Conservation (phyloP, 306 rosid species). For the Castanopsis chinensis region DNA sequence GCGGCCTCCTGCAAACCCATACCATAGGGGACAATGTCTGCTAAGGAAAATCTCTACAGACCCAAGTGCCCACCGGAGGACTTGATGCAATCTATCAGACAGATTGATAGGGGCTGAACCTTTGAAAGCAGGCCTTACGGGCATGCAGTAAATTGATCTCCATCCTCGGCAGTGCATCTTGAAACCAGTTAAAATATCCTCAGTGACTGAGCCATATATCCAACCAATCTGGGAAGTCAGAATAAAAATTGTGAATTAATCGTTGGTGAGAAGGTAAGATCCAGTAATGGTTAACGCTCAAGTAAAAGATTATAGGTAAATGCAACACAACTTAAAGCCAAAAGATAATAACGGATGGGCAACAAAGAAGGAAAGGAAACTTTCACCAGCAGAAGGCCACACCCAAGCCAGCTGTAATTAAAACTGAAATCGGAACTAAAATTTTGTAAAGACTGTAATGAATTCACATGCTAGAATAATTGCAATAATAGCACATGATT, state of each 20-base stretch:
- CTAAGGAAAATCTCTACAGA: conserved; percentile 99
- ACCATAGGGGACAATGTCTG: conserved; percentile 98
- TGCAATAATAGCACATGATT: neutral
- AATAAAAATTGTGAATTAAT: conserved; percentile 22
- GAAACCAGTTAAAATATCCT: conserved; percentile 97
- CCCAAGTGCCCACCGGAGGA: conserved; percentile 99
- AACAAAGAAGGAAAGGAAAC: neutral
- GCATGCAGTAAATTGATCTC: conserved; percentile 99
- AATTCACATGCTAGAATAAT: neutral
- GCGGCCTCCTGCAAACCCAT: conserved; percentile 95
- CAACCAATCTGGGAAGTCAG: conserved; percentile 79
- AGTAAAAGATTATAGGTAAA: conserved; percentile 8
- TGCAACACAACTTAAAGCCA: neutral
- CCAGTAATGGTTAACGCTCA: neutral
- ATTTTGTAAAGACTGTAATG: neutral
- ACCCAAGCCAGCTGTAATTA: neutral
- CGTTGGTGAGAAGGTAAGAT: neutral
- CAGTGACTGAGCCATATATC: conserved; percentile 98
- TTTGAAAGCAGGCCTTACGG: conserved; percentile 96
- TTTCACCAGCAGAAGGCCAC: neutral
- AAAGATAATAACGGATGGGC: neutral
- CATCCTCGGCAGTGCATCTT: conserved; percentile 99
- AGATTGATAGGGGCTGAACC: conserved; percentile 97
- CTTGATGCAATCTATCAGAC: conserved; percentile 96
- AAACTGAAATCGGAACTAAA: neutral